A percentile compares a stretch with the other conserved stretches of the same genome.
Conservation (phyloP, 2,329 filamentous ascomycete species). For the Fusarium sp. region DNA sequence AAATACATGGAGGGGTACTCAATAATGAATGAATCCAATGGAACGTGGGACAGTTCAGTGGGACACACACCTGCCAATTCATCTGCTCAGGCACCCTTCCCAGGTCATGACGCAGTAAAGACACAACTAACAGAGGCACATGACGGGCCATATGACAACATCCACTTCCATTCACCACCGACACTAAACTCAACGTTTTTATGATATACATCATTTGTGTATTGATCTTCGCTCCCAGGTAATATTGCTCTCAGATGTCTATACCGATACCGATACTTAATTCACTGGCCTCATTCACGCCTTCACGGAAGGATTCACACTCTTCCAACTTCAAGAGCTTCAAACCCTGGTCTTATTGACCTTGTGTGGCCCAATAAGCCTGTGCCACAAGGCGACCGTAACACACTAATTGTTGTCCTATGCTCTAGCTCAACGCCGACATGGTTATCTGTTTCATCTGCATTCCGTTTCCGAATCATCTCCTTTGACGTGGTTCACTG, state of each 20-base stretch:
- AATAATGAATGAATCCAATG: constrained; percentile 1
- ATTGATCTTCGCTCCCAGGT: background rate
- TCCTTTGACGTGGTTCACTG: constrained; percentile 35
- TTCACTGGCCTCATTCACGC: constrained; percentile 26
- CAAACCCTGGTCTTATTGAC: constrained; percentile 27
- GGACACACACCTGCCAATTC: constrained; percentile 4
- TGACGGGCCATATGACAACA: constrained; percentile 33
- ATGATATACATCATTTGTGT: background rate
- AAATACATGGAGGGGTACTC: constrained; percentile 29
- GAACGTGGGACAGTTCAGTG: constrained; percentile 18
- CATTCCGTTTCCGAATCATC: constrained; percentile 34
- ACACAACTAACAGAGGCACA: constrained; percentile 31
- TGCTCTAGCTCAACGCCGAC: constrained; percentile 21
- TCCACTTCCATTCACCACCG: constrained; percentile 14
- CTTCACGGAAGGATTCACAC: constrained; percentile 23
- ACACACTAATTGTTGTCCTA: constrained; percentile 33
- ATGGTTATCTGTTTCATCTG: constrained; percentile 25
- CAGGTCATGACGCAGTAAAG: constrained; percentile 38
- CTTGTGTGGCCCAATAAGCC: constrained; percentile 45
- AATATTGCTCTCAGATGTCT: background rate
- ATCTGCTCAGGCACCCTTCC: constrained; percentile 29
- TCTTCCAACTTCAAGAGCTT: constrained; percentile 23
- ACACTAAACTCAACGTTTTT: constrained; percentile 5
- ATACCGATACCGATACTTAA: constrained; percentile 1
- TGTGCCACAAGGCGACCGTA: constrained; percentile 42